These are phyloP conservation scores for Stevia rebaudiana DNA, from an alignment of 140 eudicot species.

Conservation along the genomic window DNA sequence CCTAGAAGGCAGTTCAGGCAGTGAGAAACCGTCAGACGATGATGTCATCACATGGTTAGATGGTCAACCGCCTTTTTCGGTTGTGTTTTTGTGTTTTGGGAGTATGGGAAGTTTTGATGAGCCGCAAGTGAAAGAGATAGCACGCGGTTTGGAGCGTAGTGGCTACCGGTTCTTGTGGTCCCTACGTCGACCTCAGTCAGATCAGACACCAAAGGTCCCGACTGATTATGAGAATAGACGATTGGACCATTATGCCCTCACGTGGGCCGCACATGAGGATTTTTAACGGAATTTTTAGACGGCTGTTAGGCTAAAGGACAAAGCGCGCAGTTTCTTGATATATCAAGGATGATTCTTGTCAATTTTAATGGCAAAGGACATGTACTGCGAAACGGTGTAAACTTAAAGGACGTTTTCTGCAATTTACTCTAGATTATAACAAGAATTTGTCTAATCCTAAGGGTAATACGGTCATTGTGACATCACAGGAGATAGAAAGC, in stretches of 20 bases:
- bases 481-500: slow-evolving; percentile 21
- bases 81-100: slow-evolving; percentile 53
- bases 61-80: slow-evolving; percentile 40
- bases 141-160: slow-evolving; percentile 33
- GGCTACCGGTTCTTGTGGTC: slow-evolving; percentile 38
- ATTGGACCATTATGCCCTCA: too few species aligned
- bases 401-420: too few species aligned
- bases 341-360: too few species aligned
- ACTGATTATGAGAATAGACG: slow-evolving; percentile 17
- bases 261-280: too few species aligned
- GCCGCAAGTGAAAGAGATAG: slow-evolving; percentile 52
- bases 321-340: too few species aligned
- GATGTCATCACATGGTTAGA: slow-evolving; percentile 40
- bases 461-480: background rate
- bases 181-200: slow-evolving; percentile 23
- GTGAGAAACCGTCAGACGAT: background rate
- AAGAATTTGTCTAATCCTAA: slow-evolving; percentile 1
- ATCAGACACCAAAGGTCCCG: background rate
- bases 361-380: too few species aligned
- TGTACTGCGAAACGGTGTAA: too few species aligned
- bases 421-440: too few species aligned
- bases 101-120: slow-evolving; percentile 40
- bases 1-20: background rate
- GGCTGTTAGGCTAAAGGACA: too few species aligned
- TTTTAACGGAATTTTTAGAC: too few species aligned